Percentiles rank a stretch among this genome's conserved stretches.
phyloP scores from a whole-genome alignment of 2,329 filamentous ascomycete species.

The Colletotrichum orchidophilum region DNA sequence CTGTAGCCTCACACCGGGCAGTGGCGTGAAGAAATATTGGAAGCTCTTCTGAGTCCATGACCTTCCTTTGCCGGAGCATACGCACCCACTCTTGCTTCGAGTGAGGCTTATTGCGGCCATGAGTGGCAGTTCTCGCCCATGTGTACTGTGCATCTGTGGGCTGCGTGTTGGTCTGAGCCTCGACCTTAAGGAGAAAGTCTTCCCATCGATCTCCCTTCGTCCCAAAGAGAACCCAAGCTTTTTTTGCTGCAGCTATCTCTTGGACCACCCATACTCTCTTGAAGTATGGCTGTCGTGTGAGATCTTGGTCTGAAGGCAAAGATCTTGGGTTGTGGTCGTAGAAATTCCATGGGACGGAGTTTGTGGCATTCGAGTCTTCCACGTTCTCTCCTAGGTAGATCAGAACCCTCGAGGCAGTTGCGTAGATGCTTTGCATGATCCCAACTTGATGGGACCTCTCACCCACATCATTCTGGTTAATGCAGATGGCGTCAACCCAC shows the following conservation, averaged over 20 bases:
- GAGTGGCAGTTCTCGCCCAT: too few relatives aligned
- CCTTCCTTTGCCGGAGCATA: background rate
- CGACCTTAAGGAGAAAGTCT: background rate
- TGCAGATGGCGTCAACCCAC: constrained; percentile 12
- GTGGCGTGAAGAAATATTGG: background rate
- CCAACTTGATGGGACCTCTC: constrained; percentile 35
- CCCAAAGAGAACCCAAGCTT: background rate
- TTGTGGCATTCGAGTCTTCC: background rate
- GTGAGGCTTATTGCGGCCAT: background rate
- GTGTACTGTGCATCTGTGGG: too few relatives aligned
- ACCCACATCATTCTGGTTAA: constrained; percentile 23
- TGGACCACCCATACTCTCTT: constrained; percentile 11
- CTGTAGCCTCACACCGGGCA: background rate
- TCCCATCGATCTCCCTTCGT: background rate
- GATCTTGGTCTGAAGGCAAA: background rate
- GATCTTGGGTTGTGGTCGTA: background rate
- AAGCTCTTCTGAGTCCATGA: background rate
- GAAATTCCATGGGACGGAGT: background rate
- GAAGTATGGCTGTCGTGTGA: constrained; percentile 4
- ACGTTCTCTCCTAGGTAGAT: constrained; percentile 5
- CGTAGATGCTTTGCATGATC: constrained; percentile 36
- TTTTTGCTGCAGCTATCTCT: background rate
- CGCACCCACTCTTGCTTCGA: background rate
- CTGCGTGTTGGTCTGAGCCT: background rate
- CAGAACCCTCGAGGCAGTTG: background rate